phyloP scores from a whole-genome alignment of 2,329 filamentous ascomycete species.

The Penicillium sp. region DNA sequence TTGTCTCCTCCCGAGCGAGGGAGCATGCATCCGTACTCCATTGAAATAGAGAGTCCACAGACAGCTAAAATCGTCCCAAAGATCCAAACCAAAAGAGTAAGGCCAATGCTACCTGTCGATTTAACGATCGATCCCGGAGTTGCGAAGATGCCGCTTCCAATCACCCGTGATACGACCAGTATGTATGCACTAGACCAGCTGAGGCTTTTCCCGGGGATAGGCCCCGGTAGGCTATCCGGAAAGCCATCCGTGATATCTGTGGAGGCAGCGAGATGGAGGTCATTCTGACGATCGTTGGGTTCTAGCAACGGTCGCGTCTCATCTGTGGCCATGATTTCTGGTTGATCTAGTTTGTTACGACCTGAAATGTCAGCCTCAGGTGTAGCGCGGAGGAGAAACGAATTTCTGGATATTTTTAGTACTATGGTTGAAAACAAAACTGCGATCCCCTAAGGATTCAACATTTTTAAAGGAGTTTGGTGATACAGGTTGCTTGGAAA shows the following conservation, averaged over 20 bases:
- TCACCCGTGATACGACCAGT: conserved; percentile 69
- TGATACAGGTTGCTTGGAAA: conserved; percentile 23
- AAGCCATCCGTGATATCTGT: conserved; percentile 4
- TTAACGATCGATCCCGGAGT: conserved; percentile 70
- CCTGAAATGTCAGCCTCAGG: too few relatives aligned
- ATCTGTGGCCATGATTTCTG: conserved; percentile 3
- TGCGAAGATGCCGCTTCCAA: conserved; percentile 73
- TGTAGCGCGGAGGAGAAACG: too few relatives aligned
- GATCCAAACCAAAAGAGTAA: conserved; percentile 67
- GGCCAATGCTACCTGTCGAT: conserved; percentile 67
- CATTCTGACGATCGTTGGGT: neutral
- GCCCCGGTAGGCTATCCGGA: conserved; percentile 54
- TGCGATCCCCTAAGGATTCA: too few relatives aligned
- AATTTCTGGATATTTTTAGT: too few relatives aligned
- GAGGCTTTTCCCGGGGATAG: conserved; percentile 62
- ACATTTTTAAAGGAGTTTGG: conserved; percentile 2
- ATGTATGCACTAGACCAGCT: conserved; percentile 68
- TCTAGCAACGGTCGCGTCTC: conserved; percentile 19
- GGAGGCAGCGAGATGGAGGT: neutral
- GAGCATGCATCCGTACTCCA: conserved; percentile 73
- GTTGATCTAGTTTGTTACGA: conserved; percentile 55
- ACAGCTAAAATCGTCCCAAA: conserved; percentile 65
- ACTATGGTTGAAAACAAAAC: too few relatives aligned
- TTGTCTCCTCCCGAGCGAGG: conserved; percentile 71
- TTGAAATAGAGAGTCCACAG: conserved; percentile 63